phyloP scores from a whole-genome alignment of 768 basidiomycete genomes.

The Russula brevipes region DNA sequence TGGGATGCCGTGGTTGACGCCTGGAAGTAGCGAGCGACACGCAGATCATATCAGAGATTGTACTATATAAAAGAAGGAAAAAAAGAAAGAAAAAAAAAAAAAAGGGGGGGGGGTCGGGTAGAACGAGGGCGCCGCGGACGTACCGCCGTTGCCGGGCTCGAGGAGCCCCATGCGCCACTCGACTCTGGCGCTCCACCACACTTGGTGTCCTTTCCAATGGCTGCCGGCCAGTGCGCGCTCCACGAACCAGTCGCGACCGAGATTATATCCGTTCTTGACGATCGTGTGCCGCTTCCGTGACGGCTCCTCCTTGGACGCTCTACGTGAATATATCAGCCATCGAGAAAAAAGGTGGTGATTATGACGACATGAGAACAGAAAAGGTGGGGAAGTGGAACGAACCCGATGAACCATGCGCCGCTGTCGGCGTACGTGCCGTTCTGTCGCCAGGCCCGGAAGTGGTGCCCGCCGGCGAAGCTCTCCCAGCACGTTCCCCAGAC shows the following conservation, averaged over 20 bases:
- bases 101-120: no score
- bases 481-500: constrained; percentile 87
- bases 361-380: not conserved
- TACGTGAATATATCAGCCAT: constrained; percentile 27
- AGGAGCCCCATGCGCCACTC: constrained; percentile 71
- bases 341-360: not conserved
- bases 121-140: constrained; percentile 14
- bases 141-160: constrained; percentile 63
- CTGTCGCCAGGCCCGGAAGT: constrained; percentile 87
- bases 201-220: constrained; percentile 46
- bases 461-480: constrained; percentile 79
- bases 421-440: constrained; percentile 68
- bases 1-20: constrained; percentile 74
- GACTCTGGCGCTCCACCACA: constrained; percentile 72
- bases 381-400: no score
- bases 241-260: constrained; percentile 76
- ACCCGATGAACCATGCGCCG: constrained; percentile 82
- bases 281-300: constrained; percentile 68
- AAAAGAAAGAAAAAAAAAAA: no score
- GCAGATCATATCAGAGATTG: not conserved
- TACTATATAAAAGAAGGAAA: not conserved
- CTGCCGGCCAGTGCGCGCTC: constrained; percentile 55
- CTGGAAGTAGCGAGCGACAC: constrained; percentile 33
- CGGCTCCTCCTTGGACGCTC: constrained; percentile 72
- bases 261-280: constrained; percentile 72